phyloP scores from a whole-genome alignment of 73 alveolate genomes.

The Strombidium stylifer region DNA sequence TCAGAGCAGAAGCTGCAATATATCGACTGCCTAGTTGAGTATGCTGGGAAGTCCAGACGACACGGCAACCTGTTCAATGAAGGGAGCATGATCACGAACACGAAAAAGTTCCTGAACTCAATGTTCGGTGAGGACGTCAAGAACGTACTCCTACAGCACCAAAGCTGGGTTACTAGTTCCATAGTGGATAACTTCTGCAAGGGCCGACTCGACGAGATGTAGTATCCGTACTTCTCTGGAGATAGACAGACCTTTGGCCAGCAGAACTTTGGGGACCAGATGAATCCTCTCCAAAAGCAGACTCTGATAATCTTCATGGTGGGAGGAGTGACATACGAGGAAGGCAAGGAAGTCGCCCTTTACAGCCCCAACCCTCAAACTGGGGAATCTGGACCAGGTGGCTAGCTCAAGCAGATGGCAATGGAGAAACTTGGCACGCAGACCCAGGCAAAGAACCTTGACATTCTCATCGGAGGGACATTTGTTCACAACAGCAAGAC shows the following conservation, averaged over 20 bases:
- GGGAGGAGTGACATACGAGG: constrained; percentile 96
- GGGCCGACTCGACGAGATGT: constrained; percentile 64
- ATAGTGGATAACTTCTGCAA: constrained; percentile 63
- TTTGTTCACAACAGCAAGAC: constrained; percentile 80
- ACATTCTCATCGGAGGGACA: constrained; percentile 84
- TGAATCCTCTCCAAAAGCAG: constrained; percentile 47
- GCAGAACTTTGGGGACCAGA: no score
- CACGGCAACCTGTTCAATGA: constrained; percentile 80
- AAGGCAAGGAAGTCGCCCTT: constrained; percentile 72
- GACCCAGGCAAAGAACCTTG: constrained; percentile 32
- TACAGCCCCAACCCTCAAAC: no score
- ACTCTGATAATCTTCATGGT: constrained; percentile 80
- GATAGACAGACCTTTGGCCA: no score
- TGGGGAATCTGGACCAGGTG: no score
- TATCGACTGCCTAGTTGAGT: constrained; percentile 63
- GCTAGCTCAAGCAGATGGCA: no score
- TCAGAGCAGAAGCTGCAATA: constrained; percentile 53
- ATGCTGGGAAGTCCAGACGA: constrained; percentile 76
- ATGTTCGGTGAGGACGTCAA: constrained; percentile 72
- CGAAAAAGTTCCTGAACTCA: constrained; percentile 44
- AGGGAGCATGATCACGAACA: constrained; percentile 73
- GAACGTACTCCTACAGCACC: constrained; percentile 89
- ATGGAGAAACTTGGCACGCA: no score
- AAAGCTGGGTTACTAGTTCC: constrained; percentile 64
- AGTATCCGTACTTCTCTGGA: constrained; percentile 62